Conservation (phyloP, 352 stramenopile species). For the Pythium brassicae region DNA sequence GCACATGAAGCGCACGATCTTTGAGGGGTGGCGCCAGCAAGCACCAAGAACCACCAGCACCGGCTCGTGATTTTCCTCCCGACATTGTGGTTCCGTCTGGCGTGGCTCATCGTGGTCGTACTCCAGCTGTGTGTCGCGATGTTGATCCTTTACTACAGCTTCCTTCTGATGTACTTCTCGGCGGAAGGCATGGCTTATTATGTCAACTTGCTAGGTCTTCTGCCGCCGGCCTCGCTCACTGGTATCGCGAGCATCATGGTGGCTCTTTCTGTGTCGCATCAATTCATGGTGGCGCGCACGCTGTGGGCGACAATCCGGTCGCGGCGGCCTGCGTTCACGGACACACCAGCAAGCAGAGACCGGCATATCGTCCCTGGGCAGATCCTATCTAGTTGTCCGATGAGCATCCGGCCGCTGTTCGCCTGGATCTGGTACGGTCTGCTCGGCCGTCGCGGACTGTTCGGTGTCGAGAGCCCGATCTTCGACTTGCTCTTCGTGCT, state of each 20-base stretch:
- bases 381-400: not conserved
- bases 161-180: conserved; percentile 4
- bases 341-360: not conserved
- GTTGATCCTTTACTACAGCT: conserved; percentile 2
- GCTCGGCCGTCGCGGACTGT: conserved; percentile 9
- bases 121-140: conserved; percentile 4
- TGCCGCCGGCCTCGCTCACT: not conserved
- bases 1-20: too few species aligned
- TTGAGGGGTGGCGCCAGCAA: not conserved
- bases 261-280: conserved; percentile 4
- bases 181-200: conserved; percentile 6
- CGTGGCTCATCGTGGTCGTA: conserved; percentile 1
- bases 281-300: conserved; percentile 5
- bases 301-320: conserved; percentile 5
- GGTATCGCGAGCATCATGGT: conserved; percentile 1
- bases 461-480: conserved; percentile 11
- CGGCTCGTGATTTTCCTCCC: conserved; percentile 3
- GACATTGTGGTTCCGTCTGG: conserved; percentile 8
- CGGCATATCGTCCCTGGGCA: not conserved
- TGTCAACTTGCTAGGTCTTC: conserved; percentile 3
- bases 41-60: not conserved
- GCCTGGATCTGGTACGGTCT: conserved; percentile 9
- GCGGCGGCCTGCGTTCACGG: conserved; percentile 2
- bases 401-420: not conserved
- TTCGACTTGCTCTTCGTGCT: conserved; percentile 12